These are phyloP conservation scores for Carex arenaria DNA, from an alignment of 202 grass and related monocot species.

Conservation along the genomic window DNA sequence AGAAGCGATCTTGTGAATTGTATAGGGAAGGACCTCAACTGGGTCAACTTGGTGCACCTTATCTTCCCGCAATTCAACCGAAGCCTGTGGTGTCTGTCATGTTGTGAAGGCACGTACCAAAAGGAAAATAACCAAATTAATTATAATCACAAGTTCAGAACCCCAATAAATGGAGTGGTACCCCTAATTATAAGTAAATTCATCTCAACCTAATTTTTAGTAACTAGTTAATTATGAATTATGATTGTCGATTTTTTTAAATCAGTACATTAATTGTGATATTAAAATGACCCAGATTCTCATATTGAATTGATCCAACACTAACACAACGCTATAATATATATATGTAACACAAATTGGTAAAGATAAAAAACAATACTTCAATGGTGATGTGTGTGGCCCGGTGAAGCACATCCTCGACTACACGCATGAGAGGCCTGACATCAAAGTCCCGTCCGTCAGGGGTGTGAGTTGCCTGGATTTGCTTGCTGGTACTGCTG, in stretches of 20 bases:
- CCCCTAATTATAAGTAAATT: too few species aligned
- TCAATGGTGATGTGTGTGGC: slow-evolving; percentile 20
- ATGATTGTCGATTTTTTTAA: not conserved
- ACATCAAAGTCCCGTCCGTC: slow-evolving; percentile 30
- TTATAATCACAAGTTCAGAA: not conserved
- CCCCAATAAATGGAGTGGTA: not conserved
- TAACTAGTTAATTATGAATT: not conserved
- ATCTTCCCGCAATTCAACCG: slow-evolving; percentile 21
- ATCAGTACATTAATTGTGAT: not conserved
- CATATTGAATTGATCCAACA: too few species aligned
- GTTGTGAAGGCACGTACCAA: not conserved
- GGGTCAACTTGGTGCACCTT: slow-evolving; percentile 21
- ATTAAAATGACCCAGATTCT: too few species aligned
- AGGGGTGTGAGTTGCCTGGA: slow-evolving; percentile 29
- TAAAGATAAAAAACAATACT: slow-evolving; percentile 9
- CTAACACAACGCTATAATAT: not conserved
- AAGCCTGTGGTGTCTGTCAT: slow-evolving; percentile 19
- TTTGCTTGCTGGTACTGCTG: slow-evolving; percentile 28
- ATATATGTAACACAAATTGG: not conserved
- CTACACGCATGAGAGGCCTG: slow-evolving; percentile 27
- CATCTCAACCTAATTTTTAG: not conserved
- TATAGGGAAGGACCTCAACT: slow-evolving; percentile 29
- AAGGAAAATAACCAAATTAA: not conserved
- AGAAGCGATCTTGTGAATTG: slow-evolving; percentile 35
- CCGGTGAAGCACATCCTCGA: slow-evolving; percentile 31